A percentile compares a stretch with the other conserved stretches of the same genome.
Evolutionary conservation across 371 early-diverging fungal species (phyloP).

Genomic region (Phascolomyces articulosus): DNA sequence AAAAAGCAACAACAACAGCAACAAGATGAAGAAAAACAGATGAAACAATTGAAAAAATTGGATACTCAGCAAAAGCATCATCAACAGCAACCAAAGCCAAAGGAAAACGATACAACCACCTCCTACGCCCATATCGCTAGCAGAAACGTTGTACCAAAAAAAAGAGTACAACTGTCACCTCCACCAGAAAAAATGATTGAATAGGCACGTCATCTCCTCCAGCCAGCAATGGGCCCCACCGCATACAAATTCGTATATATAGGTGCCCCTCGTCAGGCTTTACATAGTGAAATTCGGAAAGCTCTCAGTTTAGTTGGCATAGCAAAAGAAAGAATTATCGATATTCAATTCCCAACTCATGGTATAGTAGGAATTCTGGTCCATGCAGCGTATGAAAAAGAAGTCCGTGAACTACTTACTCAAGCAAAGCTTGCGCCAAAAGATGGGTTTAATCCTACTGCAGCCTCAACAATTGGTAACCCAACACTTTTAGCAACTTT

Average conservation of each 20-base stretch:
- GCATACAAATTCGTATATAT: constrained; percentile 8
- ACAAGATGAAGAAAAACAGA: background rate
- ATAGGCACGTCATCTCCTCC: background rate
- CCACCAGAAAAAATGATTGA: background rate
- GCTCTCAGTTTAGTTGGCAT: background rate
- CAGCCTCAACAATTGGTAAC: background rate
- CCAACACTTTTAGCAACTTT: background rate
- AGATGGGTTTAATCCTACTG: background rate
- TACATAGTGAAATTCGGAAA: constrained; percentile 3
- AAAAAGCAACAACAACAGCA: background rate
- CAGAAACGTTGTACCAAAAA: background rate
- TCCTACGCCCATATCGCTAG: background rate
- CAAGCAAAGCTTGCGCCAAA: background rate
- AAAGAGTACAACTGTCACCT: background rate
- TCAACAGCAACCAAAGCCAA: no score
- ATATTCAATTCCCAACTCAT: constrained; percentile 13
- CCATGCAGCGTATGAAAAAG: background rate
- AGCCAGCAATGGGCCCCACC: background rate
- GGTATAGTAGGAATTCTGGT: constrained; percentile 7
- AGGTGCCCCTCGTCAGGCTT: background rate
- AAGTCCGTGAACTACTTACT: background rate
- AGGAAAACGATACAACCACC: background rate
- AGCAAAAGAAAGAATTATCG: constrained; percentile 1
- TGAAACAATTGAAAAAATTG: background rate
- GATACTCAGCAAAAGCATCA: background rate